Percentiles rank a stretch among this genome's conserved stretches.
phyloP scores from a whole-genome alignment of 805 yeast genomes.

The Candida fluviatilis region DNA sequence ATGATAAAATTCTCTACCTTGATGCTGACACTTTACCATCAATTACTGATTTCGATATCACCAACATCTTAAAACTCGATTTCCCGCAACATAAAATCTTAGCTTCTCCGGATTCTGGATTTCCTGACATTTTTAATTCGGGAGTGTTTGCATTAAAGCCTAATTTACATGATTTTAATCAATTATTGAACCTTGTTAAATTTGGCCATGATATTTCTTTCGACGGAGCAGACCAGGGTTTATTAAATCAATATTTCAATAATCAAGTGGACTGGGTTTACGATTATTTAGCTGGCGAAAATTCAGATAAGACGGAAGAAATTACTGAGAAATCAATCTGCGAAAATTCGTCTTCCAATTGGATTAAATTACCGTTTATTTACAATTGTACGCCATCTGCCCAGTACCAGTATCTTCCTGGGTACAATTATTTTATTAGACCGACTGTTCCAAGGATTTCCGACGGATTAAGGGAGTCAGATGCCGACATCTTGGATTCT shows the following conservation, averaged over 20 bases:
- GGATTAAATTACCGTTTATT: constrained; percentile 74
- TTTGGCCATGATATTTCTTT: constrained; percentile 35
- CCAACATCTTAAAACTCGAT: constrained; percentile 16
- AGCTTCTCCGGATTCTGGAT: constrained; percentile 81
- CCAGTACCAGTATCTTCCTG: constrained; percentile 70
- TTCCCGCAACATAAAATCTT: constrained; percentile 23
- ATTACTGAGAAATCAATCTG: background rate
- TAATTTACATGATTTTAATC: constrained; percentile 32
- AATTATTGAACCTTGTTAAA: constrained; percentile 30
- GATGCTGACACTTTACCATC: constrained; percentile 62
- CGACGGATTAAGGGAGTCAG: background rate
- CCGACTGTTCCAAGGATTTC: background rate
- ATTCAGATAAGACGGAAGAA: constrained; percentile 3
- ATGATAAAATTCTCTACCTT: constrained; percentile 50
- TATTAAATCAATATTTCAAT: constrained; percentile 71
- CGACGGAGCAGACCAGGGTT: constrained; percentile 94
- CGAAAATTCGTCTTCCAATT: constrained; percentile 25
- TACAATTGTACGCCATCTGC: constrained; percentile 75
- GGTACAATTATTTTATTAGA: constrained; percentile 47
- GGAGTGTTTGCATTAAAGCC: constrained; percentile 70
- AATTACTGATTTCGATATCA: constrained; percentile 21
- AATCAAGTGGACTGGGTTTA: constrained; percentile 37
- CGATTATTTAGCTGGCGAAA: background rate
- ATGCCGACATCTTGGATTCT: constrained; percentile 5
- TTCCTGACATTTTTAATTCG: constrained; percentile 87